A percentile compares a stretch with the other conserved stretches of the same genome.
phyloP scores from a whole-genome alignment of 1,284 basidiomycete genomes.

The Volvariella surrecta region DNA sequence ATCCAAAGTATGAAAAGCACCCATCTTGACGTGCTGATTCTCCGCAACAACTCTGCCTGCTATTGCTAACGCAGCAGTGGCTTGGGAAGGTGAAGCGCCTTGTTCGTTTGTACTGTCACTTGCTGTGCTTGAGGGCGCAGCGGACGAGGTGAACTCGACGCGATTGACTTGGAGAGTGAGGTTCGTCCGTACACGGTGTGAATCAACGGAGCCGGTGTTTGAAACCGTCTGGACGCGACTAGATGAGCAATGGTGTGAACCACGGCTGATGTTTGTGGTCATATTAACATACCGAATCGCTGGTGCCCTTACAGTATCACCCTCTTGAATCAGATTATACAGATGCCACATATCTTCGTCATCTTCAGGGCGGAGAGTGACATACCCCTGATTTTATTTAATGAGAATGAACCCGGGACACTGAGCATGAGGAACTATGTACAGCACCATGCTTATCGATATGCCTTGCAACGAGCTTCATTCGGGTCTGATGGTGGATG shows the following conservation, averaged over 20 bases:
- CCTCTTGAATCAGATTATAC: conserved; percentile 93
- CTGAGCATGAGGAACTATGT: conserved; percentile 19
- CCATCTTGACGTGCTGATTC: conserved; percentile 89
- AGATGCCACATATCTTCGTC: conserved; percentile 99
- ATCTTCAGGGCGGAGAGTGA: conserved; percentile 87
- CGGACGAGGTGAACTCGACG: conserved; percentile 64
- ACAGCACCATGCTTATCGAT: conserved; percentile 78
- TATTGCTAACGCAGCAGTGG: conserved; percentile 74
- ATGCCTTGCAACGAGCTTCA: conserved; percentile 70
- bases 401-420: conserved; percentile 16
- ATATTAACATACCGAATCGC: conserved; percentile 59
- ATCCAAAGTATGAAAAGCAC: conserved; percentile 94
- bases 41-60: conserved; percentile 86
- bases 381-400: conserved; percentile 60
- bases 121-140: conserved; percentile 36
- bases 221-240: conserved; percentile 76
- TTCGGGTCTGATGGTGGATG: conserved; percentile 20
- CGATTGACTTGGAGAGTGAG: conserved; percentile 77
- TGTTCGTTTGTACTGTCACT: conserved; percentile 35
- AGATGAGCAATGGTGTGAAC: conserved; percentile 7
- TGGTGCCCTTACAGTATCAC: conserved; percentile 84
- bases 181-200: conserved; percentile 78
- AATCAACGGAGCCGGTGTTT: conserved; percentile 89
- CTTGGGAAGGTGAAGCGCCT: conserved; percentile 24
- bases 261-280: conserved; percentile 1